phyloP scores from a whole-genome alignment of 1,284 basidiomycete genomes.

The Pascua sp. region DNA sequence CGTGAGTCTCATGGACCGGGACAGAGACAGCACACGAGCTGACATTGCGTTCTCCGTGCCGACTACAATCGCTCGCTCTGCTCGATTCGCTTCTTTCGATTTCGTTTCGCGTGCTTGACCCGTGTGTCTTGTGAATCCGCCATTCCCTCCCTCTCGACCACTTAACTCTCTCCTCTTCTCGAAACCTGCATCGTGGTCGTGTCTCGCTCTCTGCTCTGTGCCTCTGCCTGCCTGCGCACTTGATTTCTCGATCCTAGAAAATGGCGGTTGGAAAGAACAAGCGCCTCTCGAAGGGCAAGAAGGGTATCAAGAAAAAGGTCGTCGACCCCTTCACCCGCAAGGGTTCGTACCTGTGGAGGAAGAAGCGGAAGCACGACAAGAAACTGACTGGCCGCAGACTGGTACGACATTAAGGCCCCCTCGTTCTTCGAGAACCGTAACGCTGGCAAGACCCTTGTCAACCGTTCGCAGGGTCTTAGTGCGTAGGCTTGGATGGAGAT shows the following conservation, averaged over 20 bases:
- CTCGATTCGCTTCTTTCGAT: too few relatives aligned
- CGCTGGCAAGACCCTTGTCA: conserved; percentile 97
- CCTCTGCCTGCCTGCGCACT: background rate
- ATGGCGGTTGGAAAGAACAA: conserved; percentile 99
- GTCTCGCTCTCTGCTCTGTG: background rate
- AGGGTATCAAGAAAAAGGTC: conserved; percentile 99
- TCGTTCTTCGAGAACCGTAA: conserved; percentile 97
- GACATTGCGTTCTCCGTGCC: too few relatives aligned
- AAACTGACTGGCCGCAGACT: conserved; percentile 60
- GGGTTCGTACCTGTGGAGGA: conserved; percentile 54
- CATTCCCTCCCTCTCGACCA: background rate
- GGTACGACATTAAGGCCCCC: conserved; percentile 99
- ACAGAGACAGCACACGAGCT: too few relatives aligned
- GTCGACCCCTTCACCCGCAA: conserved; percentile 99
- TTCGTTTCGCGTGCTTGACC: too few relatives aligned
- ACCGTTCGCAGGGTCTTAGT: conserved; percentile 98
- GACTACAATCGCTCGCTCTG: too few relatives aligned
- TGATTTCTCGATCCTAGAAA: conserved; percentile 11
- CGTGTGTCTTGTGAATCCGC: background rate
- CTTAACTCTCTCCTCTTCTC: background rate
- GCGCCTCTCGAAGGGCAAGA: conserved; percentile 98
- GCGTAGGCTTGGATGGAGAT: conserved; percentile 48
- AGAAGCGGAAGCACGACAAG: background rate
- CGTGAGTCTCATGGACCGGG: too few relatives aligned
- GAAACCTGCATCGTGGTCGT: background rate